A percentile compares a stretch with the other conserved stretches of the same genome.
phyloP scores from a whole-genome alignment of 352 stramenopile genomes.

The Achlya hypogyna region DNA sequence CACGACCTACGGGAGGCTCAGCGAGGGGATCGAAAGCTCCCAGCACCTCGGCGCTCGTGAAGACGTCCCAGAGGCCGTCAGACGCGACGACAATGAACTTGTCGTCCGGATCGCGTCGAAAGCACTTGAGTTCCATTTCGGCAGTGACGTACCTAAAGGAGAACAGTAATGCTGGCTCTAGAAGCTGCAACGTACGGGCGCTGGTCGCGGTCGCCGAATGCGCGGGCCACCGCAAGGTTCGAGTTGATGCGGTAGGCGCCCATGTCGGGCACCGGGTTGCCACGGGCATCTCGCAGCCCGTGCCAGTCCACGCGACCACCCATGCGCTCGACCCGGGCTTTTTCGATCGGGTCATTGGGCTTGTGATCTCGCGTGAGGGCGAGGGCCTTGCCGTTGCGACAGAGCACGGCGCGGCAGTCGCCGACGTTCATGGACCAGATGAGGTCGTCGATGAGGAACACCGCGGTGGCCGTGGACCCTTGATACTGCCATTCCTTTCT shows the following conservation, averaged over 20 bases:
- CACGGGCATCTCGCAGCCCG: constrained; percentile 74
- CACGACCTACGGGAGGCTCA: constrained; percentile 34
- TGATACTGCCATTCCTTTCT: constrained; percentile 69
- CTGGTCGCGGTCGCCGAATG: constrained; percentile 84
- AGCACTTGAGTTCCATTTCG: constrained; percentile 69
- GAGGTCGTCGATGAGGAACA: constrained; percentile 65
- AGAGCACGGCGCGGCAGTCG: constrained; percentile 91
- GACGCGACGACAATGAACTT: constrained; percentile 91
- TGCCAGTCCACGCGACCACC: constrained; percentile 86
- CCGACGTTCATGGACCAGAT: constrained; percentile 89
- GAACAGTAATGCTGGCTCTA: background rate
- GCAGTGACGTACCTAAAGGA: constrained; percentile 23
- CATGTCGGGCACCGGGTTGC: constrained; percentile 81
- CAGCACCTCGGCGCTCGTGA: constrained; percentile 74
- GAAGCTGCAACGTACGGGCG: constrained; percentile 64
- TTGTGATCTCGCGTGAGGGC: constrained; percentile 86
- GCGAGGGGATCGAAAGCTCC: background rate
- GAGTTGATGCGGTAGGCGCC: constrained; percentile 89
- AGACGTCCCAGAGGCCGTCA: constrained; percentile 92
- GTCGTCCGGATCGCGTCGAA: constrained; percentile 69
- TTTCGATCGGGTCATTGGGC: constrained; percentile 75
- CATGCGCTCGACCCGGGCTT: constrained; percentile 58
- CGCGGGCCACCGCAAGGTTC: constrained; percentile 85
- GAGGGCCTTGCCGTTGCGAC: constrained; percentile 56
- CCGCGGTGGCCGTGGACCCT: constrained; percentile 62